These are phyloP conservation scores for Piloderma croceum DNA, from an alignment of 768 basidiomycete genomes.

Conservation along the genomic window DNA sequence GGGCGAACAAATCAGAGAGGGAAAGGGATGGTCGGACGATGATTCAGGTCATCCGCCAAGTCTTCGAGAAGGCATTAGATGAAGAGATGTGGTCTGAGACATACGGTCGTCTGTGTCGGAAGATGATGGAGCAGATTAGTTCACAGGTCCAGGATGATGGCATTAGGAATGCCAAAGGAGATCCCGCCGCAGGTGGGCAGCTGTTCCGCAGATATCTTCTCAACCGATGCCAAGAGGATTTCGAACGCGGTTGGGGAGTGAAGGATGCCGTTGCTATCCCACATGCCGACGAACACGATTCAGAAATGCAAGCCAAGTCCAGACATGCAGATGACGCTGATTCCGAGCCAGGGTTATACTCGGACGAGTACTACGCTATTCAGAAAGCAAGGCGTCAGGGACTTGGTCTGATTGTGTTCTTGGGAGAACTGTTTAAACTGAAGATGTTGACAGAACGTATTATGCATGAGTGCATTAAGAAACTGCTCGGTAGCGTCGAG, in stretches of 20 bases:
- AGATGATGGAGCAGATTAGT: constrained; percentile 39
- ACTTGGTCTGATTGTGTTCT: constrained; percentile 48
- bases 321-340: no score
- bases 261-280: constrained; percentile 38
- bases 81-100: constrained; percentile 49
- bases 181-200: constrained; percentile 39
- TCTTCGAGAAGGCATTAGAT: constrained; percentile 53
- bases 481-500: constrained; percentile 40
- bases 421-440: constrained; percentile 49
- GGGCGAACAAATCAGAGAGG: constrained; percentile 54
- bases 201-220: constrained; percentile 52
- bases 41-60: constrained; percentile 41
- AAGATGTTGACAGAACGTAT: constrained; percentile 46
- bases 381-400: constrained; percentile 52
- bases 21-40: constrained; percentile 58
- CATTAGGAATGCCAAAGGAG: constrained; percentile 33
- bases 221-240: constrained; percentile 51
- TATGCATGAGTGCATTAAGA: constrained; percentile 47
- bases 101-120: constrained; percentile 46
- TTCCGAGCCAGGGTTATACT: no score
- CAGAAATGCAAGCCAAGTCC: constrained; percentile 45
- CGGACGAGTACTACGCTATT: constrained; percentile 49
- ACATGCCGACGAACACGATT: constrained; percentile 46
- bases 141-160: constrained; percentile 38
- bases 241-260: constrained; percentile 45